Evolutionary conservation across 2,329 filamentous ascomycete species (phyloP), one percentile per base, ranked within the genome.

Genomic region (Alternaria angustiovoidea): DNA sequence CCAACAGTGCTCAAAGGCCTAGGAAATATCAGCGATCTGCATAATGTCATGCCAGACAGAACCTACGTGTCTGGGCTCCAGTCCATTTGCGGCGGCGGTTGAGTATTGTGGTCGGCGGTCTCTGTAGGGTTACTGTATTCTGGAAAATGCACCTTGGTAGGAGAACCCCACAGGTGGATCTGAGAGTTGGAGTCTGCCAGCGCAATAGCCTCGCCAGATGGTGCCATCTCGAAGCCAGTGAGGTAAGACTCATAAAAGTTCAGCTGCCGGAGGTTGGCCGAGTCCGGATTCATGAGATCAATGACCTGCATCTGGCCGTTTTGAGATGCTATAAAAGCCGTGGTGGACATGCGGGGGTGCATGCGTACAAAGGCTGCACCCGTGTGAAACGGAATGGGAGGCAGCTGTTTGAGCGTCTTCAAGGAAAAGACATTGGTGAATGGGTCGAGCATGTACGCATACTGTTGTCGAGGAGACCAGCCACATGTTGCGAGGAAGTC

Each of bases 401-500:
- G 91, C 75, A 97, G 87, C 22, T 93, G 93, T 18, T 88, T 87
- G 81, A 97, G 87, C 46, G 93, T 95, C 80, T 97, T 97, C 47
- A 99, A 85, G 74, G 98, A 94, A 74, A 96, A 98, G 34, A 98
- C 93, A 69, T 97, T 96, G 60, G 97, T 92, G 59, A 98, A 89
- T 0, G 93, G 92, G 74, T 99, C 95, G 34, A 96, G 87, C 82
- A 96, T 93, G 64, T 91, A 91, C 41, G 88, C 88, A 36, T 90
- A 88, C 66, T 92, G 85, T 72, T 94, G 93, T 67, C 94, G 88
- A 24, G 93, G 86, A 1, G 94, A 96, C 79, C 92, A 96, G 36
- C 95, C 95, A 77, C 95, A 99, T 5, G 95, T 98, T 22, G 98
- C 91, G 54, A 99, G 88, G 67, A 95, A 95, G 77, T 98, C 94